Evolutionary conservation across 495 filamentous ascomycete genomes (phyloP).

Genomic region (Podospora conica): DNA sequence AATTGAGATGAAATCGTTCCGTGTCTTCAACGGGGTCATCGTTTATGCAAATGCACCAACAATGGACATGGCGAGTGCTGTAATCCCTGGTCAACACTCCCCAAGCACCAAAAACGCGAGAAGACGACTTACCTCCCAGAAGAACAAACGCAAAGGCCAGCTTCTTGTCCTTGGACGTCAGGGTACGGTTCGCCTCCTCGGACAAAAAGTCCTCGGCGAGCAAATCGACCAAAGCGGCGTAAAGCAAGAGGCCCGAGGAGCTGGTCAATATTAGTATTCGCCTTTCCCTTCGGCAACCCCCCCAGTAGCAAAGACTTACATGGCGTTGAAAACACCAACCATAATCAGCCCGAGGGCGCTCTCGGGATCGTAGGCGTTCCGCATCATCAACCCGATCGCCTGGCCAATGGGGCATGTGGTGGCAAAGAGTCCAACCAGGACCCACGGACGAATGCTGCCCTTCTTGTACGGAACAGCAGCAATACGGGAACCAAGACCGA

Average conservation of each 20-base stretch:
- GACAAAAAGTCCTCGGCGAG: constrained; percentile 59
- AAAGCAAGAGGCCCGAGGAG: constrained; percentile 55
- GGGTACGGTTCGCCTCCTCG: constrained; percentile 40
- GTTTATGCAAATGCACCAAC: constrained; percentile 48
- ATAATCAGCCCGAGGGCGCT: constrained; percentile 59
- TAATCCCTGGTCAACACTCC: constrained; percentile 14
- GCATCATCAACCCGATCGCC: constrained; percentile 51
- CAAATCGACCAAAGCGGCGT: constrained; percentile 56
- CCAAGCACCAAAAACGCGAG: not conserved
- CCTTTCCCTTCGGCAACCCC: not conserved
- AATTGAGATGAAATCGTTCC: not conserved
- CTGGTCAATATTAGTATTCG: constrained; percentile 17
- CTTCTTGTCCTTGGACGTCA: constrained; percentile 43
- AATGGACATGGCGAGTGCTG: constrained; percentile 54
- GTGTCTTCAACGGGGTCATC: not conserved
- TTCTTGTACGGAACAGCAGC: constrained; percentile 47
- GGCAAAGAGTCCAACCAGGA: constrained; percentile 58
- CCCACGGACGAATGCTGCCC: constrained; percentile 51
- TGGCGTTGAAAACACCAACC: constrained; percentile 64
- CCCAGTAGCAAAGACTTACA: constrained; percentile 32
- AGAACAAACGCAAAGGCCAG: constrained; percentile 38
- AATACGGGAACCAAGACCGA: constrained; percentile 59
- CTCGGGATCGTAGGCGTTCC: constrained; percentile 56
- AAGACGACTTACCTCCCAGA: constrained; percentile 33
- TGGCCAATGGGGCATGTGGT: constrained; percentile 55